phyloP scores from a whole-genome alignment of 345 rosid genomes.

The Mangifera indica region DNA sequence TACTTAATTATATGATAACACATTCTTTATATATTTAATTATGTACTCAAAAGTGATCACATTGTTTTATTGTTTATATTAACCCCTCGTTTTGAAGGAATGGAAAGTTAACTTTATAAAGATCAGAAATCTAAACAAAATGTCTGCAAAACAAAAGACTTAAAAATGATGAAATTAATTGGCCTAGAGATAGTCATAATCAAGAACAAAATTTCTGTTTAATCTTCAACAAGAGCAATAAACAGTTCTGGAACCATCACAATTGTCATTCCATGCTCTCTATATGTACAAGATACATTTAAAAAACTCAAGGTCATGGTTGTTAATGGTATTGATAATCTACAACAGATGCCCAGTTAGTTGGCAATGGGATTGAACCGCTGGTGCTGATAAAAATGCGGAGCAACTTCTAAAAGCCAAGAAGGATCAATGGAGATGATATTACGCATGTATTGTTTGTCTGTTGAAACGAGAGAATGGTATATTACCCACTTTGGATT shows the following conservation, averaged over 20 bases:
- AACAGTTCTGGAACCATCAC: not conserved
- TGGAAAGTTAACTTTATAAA: too few species aligned
- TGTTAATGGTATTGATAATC: not conserved
- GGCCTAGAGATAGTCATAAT: not conserved
- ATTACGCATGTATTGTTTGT: constrained; percentile 84
- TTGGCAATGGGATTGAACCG: constrained; percentile 28
- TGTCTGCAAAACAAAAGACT: not conserved
- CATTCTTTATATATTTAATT: too few species aligned
- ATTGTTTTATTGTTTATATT: too few species aligned
- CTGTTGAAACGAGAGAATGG: constrained; percentile 84
- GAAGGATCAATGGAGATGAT: constrained; percentile 73
- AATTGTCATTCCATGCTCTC: not conserved
- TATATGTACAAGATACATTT: not conserved
- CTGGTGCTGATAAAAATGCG: constrained; percentile 70
- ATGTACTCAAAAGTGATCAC: too few species aligned
- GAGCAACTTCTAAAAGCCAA: constrained; percentile 80
- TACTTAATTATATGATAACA: too few species aligned
- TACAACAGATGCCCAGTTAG: constrained; percentile 8
- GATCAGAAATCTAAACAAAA: not conserved
- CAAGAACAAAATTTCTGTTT: constrained; percentile 3
- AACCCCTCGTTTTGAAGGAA: not conserved
- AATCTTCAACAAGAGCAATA: not conserved
- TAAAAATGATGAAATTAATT: not conserved
- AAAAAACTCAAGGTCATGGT: not conserved
- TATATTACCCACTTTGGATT: constrained; percentile 91